phyloP scores from a whole-genome alignment of 805 yeast species.

The Zygoascus bituminiphila region DNA sequence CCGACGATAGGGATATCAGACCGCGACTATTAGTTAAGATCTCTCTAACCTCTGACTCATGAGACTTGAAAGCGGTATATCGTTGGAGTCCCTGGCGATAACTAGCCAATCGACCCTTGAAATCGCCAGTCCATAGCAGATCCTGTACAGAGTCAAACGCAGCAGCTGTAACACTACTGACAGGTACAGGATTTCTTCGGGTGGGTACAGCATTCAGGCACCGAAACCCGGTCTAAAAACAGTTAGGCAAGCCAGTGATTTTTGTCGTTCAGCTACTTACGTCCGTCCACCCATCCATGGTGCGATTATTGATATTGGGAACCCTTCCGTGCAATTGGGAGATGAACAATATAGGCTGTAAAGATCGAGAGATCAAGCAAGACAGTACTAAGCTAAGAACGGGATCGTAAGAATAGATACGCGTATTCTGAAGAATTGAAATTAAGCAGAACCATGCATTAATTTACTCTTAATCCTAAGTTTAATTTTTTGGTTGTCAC shows the following conservation, averaged over 20 bases:
- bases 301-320: neutral
- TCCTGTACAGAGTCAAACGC: slow-evolving; percentile 67
- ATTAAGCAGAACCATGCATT: too few relatives aligned
- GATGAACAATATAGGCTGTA: neutral
- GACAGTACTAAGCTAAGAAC: too few relatives aligned
- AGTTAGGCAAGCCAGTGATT: neutral
- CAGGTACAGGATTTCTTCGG: slow-evolving; percentile 12
- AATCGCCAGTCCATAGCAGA: slow-evolving; percentile 78
- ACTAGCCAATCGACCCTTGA: slow-evolving; percentile 35
- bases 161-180: slow-evolving; percentile 22
- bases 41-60: slow-evolving; percentile 33
- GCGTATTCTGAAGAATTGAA: too few relatives aligned
- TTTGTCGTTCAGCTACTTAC: slow-evolving; percentile 6
- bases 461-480: too few relatives aligned
- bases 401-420: too few relatives aligned
- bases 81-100: slow-evolving; percentile 42
- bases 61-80: slow-evolving; percentile 43
- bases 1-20: slow-evolving; percentile 46
- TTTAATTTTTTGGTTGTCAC: too few relatives aligned
- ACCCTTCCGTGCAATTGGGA: neutral
- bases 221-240: slow-evolving; percentile 1
- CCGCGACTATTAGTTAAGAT: slow-evolving; percentile 49
- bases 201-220: slow-evolving; percentile 4
- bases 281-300: slow-evolving; percentile 17
- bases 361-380: too few relatives aligned